Percentiles rank a stretch among this genome's conserved stretches.
phyloP scores from a whole-genome alignment of 805 yeast genomes.

The Nakazawaea ambrosiae region DNA sequence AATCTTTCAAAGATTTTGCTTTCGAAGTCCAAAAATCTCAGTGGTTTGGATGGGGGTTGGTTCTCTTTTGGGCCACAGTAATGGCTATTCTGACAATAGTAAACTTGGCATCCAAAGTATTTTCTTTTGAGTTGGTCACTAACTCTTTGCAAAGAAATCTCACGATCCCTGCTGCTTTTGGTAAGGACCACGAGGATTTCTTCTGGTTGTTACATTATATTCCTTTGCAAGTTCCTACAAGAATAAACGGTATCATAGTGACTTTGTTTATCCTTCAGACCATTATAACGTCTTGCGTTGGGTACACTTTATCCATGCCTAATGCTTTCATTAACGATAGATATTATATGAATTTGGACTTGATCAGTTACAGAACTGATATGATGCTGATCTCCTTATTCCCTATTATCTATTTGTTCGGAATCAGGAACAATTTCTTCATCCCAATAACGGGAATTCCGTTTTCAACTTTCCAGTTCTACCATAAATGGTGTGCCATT shows the following conservation, averaged over 20 bases:
- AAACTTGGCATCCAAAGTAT: slow-evolving; percentile 15
- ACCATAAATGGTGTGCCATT: slow-evolving; percentile 64
- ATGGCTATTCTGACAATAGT: slow-evolving; percentile 23
- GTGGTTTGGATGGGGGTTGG: slow-evolving; percentile 38
- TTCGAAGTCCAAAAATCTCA: slow-evolving; percentile 30
- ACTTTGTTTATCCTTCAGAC: slow-evolving; percentile 23
- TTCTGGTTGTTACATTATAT: slow-evolving; percentile 1
- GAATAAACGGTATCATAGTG: slow-evolving; percentile 21
- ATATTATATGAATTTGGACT: slow-evolving; percentile 22
- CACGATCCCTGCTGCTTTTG: slow-evolving; percentile 4
- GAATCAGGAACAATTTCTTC: slow-evolving; percentile 68
- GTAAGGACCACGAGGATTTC: slow-evolving; percentile 3
- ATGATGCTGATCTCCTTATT: slow-evolving; percentile 42
- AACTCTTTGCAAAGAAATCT: slow-evolving; percentile 6
- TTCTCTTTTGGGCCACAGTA: slow-evolving; percentile 33
- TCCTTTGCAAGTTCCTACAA: slow-evolving; percentile 14
- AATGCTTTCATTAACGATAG: slow-evolving; percentile 27
- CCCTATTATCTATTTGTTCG: slow-evolving; percentile 57
- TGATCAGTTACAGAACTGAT: slow-evolving; percentile 50
- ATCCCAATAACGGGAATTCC: slow-evolving; percentile 55
- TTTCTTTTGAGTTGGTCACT: slow-evolving; percentile 13
- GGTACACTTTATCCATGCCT: slow-evolving; percentile 28
- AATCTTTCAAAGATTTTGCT: slow-evolving; percentile 29
- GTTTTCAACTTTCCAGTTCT: slow-evolving; percentile 50
- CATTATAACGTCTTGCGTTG: slow-evolving; percentile 26